Evolutionary conservation across 2,329 filamentous ascomycete genomes (phyloP).

Genomic region (Microdochium nivale): DNA sequence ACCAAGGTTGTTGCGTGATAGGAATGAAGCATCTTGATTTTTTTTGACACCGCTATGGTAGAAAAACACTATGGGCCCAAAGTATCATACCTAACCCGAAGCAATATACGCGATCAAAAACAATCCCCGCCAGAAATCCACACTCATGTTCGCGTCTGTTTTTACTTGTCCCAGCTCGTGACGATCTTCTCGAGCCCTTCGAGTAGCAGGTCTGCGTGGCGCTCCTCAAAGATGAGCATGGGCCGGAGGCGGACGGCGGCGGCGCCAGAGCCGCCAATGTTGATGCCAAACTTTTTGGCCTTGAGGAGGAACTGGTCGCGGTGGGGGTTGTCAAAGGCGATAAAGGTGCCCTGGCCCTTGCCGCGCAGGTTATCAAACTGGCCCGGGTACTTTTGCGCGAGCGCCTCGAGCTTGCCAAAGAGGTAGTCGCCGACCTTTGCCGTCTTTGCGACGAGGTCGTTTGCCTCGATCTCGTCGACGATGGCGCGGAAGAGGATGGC

Average conservation of each 20-base stretch:
- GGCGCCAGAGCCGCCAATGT: conserved; percentile 77
- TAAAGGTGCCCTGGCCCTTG: conserved; percentile 83
- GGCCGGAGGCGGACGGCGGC: conserved; percentile 71
- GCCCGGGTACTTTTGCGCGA: conserved; percentile 63
- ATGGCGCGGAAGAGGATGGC: conserved; percentile 82
- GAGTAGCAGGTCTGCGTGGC: conserved; percentile 79
- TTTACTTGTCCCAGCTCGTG: conserved; percentile 2
- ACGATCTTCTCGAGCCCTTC: conserved; percentile 70
- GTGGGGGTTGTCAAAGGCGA: conserved; percentile 79
- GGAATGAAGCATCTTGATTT: too few species aligned
- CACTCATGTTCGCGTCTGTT: neutral
- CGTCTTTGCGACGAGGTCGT: conserved; percentile 73
- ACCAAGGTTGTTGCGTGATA: too few species aligned
- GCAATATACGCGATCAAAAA: neutral
- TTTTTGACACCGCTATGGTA: too few species aligned
- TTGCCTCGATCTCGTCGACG: conserved; percentile 67
- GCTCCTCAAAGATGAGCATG: conserved; percentile 88
- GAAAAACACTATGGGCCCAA: too few species aligned
- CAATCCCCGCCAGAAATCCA: neutral
- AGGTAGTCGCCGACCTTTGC: conserved; percentile 73
- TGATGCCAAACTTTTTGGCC: conserved; percentile 74
- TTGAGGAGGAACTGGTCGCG: conserved; percentile 71
- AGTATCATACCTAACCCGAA: too few species aligned
- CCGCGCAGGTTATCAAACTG: conserved; percentile 79
- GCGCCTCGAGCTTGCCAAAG: conserved; percentile 56